Base-by-base conservation (phyloP, 2,329 filamentous ascomycete species). In the Aspergillus hiratsukae region DNA sequence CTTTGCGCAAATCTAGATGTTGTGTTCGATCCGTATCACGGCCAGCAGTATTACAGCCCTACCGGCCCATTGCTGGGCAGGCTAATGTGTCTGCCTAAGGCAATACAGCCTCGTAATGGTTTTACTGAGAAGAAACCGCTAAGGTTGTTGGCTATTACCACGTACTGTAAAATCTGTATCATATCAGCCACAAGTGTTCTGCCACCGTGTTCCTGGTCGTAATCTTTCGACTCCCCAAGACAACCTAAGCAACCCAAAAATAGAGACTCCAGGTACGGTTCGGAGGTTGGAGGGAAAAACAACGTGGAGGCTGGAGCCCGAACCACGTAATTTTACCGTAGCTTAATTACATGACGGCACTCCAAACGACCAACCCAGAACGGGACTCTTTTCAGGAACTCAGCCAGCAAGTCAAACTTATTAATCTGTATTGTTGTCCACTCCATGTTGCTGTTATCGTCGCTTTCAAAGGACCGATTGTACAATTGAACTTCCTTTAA, bases 361-460 rank as follows among this genome's bases (percentile, higher is more conserved):
- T 41, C 55, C 49, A 52, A 52, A 48, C 52, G 28, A 17, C 35
- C 48, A 45, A 40, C 25, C 46, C 49, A 52, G 50, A n/a, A n/a
- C n/a, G n/a, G n/a, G n/a, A 45, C 46, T 31, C 55, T 53, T 51
- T 54, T 56, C 49, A 53, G 59, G 11, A 56, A 55, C 52, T 59
- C 57, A 52, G 55, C 60, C 54, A 57, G 48, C 57, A 25, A 50
- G 48, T 58, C 59, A 48, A 53, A 50, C 53, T 51, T 51, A 54
- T 57, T 59, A 51, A 57, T 55, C 53, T 55, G 11, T 46, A 51
- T 58, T 54, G 55, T 58, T 58, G 45, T 57, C 45, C 51, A 48
- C 51, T 50, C 45, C 52, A 43, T 51, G n/a, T 49, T 55, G 27
- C 48, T 45, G 19, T 46, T 46, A 11, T 46, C 23, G 21, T 46